Conservation (phyloP, 768 basidiomycete species). For the Mycena galopus region DNA sequence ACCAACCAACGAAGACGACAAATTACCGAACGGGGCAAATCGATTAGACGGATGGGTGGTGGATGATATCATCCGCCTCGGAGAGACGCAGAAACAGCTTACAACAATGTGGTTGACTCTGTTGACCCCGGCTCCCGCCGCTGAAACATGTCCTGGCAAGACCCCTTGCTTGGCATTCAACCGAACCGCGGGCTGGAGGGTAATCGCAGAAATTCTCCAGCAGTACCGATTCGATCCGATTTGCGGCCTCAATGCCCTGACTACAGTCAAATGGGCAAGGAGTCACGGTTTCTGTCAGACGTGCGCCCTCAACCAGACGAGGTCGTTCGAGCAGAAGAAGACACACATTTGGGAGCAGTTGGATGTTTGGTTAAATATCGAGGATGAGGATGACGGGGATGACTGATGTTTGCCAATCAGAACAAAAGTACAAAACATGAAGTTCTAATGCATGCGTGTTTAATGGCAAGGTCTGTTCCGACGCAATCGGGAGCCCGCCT, state of each 20-base stretch:
- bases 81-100: slow-evolving; percentile 32
- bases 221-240: slow-evolving; percentile 6
- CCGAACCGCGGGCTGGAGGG: neutral
- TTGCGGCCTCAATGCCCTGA: neutral
- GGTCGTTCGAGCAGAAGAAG: neutral
- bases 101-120: slow-evolving; percentile 24
- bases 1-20: neutral
- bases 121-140: neutral
- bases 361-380: slow-evolving; percentile 15
- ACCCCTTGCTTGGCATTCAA: neutral
- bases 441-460: too few relatives aligned
- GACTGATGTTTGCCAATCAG: too few relatives aligned
- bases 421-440: too few relatives aligned
- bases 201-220: neutral
- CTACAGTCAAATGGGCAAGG: neutral
- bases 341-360: slow-evolving; percentile 9
- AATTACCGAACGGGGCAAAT: neutral
- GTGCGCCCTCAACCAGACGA: neutral
- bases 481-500: too few relatives aligned
- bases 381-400: neutral
- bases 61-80: slow-evolving; percentile 24
- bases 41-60: neutral
- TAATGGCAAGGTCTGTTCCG: too few relatives aligned
- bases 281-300: neutral
- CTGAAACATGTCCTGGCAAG: neutral